Conservation (phyloP, 495 filamentous ascomycete genomes). For the Bathelium albidoporum region DNA sequence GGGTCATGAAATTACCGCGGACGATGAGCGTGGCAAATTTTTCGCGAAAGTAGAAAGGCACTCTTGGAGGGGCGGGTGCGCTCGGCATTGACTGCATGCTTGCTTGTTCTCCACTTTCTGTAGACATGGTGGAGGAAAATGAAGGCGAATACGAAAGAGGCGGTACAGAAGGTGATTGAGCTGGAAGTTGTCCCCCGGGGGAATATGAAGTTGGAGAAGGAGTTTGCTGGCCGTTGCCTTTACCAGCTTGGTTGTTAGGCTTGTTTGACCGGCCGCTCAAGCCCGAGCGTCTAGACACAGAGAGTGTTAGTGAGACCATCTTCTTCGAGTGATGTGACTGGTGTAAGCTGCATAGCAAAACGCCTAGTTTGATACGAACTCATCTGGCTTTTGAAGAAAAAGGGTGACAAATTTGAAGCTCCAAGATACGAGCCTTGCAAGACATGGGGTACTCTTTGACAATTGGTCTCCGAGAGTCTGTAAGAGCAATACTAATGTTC, state of each 20-base stretch:
- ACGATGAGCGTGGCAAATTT: constrained; percentile 78
- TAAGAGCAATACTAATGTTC: background rate
- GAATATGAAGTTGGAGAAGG: constrained; percentile 23
- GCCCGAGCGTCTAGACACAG: constrained; percentile 17
- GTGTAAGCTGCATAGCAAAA: no score
- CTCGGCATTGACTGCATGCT: constrained; percentile 5
- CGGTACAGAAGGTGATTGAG: constrained; percentile 18
- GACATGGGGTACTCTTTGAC: background rate
- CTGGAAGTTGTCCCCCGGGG: constrained; percentile 11
- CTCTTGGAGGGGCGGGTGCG: constrained; percentile 33
- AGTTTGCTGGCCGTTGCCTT: constrained; percentile 25
- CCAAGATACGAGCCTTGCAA: background rate
- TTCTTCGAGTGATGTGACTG: no score
- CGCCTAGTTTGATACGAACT: background rate
- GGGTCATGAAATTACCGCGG: constrained; percentile 91
- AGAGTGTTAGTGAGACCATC: background rate
- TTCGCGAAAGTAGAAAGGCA: constrained; percentile 66
- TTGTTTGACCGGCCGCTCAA: constrained; percentile 26
- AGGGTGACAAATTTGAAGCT: no score
- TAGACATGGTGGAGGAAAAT: constrained; percentile 11
- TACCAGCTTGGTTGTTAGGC: constrained; percentile 17
- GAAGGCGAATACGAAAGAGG: constrained; percentile 26
- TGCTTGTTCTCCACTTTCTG: constrained; percentile 11
- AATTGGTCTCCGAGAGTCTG: background rate
- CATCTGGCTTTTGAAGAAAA: no score